Evolutionary conservation across 78 protist species (phyloP).

Genomic region (Dictyostelium brefeldianum): DNA sequence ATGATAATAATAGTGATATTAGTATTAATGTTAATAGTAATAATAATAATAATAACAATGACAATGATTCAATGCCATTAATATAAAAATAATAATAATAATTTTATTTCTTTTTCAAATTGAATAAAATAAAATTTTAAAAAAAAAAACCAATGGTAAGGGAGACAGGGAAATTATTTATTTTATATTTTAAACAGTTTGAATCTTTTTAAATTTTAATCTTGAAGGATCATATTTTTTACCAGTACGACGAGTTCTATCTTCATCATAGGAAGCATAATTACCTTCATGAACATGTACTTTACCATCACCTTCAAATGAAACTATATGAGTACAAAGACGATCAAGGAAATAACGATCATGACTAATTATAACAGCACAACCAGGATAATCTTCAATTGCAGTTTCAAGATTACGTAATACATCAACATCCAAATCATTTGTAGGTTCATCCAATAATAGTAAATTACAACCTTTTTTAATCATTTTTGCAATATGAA

Average conservation of each 20-base stretch:
- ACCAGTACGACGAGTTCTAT: slow-evolving; percentile 29
- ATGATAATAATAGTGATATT: no score
- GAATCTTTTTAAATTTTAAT: slow-evolving; percentile 74
- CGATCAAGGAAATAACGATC: slow-evolving; percentile 89
- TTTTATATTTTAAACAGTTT: slow-evolving; percentile 8
- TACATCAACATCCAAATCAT: slow-evolving; percentile 91
- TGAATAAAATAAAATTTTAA: no score
- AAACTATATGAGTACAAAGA: slow-evolving; percentile 85
- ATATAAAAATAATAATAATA: no score
- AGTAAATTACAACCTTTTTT: slow-evolving; percentile 81
- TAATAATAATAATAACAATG: no score
- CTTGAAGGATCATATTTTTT: slow-evolving; percentile 47
- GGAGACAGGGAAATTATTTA: no score
- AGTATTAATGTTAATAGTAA: no score
- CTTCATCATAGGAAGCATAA: slow-evolving; percentile 42
- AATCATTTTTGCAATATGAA: slow-evolving; percentile 88
- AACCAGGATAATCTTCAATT: slow-evolving; percentile 80
- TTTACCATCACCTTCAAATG: slow-evolving; percentile 80
- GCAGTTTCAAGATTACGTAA: slow-evolving; percentile 85
- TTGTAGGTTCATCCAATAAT: slow-evolving; percentile 89
- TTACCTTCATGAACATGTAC: slow-evolving; percentile 67
- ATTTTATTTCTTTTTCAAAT: no score
- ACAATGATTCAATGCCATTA: no score
- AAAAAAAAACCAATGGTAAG: no score
- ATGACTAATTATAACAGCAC: slow-evolving; percentile 83